Conservation (phyloP, 257 asterid species). For the Penstemon eatonii region DNA sequence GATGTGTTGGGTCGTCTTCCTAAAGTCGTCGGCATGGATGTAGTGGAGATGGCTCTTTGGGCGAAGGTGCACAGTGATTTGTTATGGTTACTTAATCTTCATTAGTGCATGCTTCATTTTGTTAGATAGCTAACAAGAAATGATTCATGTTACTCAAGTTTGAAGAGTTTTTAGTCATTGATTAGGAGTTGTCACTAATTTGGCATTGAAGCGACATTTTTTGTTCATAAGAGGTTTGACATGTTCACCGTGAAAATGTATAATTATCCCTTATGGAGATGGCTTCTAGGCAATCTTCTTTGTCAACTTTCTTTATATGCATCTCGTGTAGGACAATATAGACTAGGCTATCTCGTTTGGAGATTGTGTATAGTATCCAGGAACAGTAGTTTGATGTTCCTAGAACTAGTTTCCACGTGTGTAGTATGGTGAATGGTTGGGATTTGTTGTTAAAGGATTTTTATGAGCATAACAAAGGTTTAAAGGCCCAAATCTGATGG, state of each 20-base stretch:
- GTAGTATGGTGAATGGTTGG: too few relatives aligned
- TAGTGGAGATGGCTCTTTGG: conserved; percentile 99
- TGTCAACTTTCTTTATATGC: conserved; percentile 6
- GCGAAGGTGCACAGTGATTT: conserved; percentile 67
- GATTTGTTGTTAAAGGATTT: too few relatives aligned
- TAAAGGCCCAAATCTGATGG: too few relatives aligned
- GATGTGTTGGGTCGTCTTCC: conserved; percentile 84
- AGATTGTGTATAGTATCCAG: neutral
- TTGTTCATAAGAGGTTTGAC: neutral
- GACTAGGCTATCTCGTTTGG: neutral
- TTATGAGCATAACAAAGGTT: too few relatives aligned
- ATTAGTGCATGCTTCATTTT: conserved; percentile 13
- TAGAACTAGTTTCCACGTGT: neutral
- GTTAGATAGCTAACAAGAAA: conserved; percentile 16
- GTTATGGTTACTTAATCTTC: too few relatives aligned
- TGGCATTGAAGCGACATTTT: neutral
- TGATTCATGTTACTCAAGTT: conserved; percentile 14
- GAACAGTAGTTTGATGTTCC: neutral
- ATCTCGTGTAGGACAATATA: neutral
- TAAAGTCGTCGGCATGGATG: conserved; percentile 94
- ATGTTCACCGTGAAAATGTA: neutral
- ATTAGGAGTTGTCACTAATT: neutral
- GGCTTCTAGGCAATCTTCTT: conserved; percentile 17
- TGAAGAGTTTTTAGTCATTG: conserved; percentile 10
- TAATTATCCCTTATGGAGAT: neutral